Evolutionary conservation across 148 eudicot species (phyloP), one percentile per base, ranked within the genome.

Genomic region (Fallopia convolvulus): DNA sequence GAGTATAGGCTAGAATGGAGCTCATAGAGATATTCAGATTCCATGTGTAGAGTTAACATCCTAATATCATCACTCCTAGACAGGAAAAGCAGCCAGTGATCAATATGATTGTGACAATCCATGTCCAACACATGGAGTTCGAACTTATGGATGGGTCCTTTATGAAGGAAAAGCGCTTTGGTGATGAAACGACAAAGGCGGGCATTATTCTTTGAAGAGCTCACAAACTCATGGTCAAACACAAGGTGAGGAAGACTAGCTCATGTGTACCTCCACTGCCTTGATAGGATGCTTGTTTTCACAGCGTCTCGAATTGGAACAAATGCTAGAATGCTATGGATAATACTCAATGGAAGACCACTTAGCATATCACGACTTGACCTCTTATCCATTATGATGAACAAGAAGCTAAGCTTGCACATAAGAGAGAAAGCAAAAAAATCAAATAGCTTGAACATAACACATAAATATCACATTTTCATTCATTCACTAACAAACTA

Each of bases 141-240:
- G 75, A 91, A 91, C 76, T 84, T 87, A 82, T 85, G 87, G 65
- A 91, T 89, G 4, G 92, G 91, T 50, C 91, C 92, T 49, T 87
- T 81, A 70, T 91, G 96, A 33, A 88, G 91, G 56, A 91, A 41
- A 1, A 55, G 60, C 4, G 23, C 21, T 17, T 55, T 23, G 21
- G 15, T 55, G 60, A 55, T 55, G 55, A 91, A 89, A 42, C 83
- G 85, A 4, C 75, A 74, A 39, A 91, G 83, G 58, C 72, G 68
- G 41, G 60, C 71, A 75, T 89, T 84, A 73, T 88, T 91, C 11
- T 9, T 47, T 46, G 77, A 8, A 7, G 0, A 3, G 7, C 46
- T 42, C 46, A 5, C 87, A 80, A 89, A 86, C 60, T 82, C 73
- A 65, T 89, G 90, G 82, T 78, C 75, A 21, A 87, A 85, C 55